These are phyloP conservation scores for Blastobotrys chiropterorum DNA, from an alignment of 805 yeast genomes.

Conservation along the genomic window DNA sequence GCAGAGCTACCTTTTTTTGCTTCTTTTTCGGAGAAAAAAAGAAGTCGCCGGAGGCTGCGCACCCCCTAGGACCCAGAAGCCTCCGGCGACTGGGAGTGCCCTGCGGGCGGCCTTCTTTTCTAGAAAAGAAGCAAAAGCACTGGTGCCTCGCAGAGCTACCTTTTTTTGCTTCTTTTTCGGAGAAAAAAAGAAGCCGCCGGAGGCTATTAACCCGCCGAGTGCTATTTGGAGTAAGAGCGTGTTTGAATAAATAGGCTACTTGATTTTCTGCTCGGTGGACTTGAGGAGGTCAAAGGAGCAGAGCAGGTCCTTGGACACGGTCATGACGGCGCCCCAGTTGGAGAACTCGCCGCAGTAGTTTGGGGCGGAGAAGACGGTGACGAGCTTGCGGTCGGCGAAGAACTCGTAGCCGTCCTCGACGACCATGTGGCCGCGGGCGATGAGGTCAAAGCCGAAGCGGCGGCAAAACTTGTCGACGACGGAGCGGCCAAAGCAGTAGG, in stretches of 20 bases:
- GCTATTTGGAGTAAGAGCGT: not conserved
- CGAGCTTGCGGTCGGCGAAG: conserved; percentile 59
- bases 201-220: not conserved
- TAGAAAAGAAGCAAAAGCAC: too few species aligned
- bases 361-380: conserved; percentile 64
- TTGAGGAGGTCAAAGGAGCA: conserved; percentile 87
- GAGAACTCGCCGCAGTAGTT: conserved; percentile 70
- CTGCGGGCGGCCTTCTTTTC: too few species aligned
- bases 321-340: conserved; percentile 96
- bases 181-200: too few species aligned
- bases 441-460: conserved; percentile 67
- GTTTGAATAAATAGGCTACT: not conserved
- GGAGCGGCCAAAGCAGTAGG: conserved; percentile 64
- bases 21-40: too few species aligned
- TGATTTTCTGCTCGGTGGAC: conserved; percentile 37
- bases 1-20: too few species aligned
- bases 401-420: conserved; percentile 71
- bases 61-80: too few species aligned
- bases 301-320: conserved; percentile 79
- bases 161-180: too few species aligned
- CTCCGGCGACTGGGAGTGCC: too few species aligned
- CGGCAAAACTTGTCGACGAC: conserved; percentile 65
- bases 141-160: too few species aligned
- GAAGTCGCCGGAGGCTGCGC: too few species aligned
- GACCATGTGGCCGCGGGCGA: conserved; percentile 78